phyloP scores from a whole-genome alignment of 2,329 filamentous ascomycete genomes.

The Penicillium griseofulvum region DNA sequence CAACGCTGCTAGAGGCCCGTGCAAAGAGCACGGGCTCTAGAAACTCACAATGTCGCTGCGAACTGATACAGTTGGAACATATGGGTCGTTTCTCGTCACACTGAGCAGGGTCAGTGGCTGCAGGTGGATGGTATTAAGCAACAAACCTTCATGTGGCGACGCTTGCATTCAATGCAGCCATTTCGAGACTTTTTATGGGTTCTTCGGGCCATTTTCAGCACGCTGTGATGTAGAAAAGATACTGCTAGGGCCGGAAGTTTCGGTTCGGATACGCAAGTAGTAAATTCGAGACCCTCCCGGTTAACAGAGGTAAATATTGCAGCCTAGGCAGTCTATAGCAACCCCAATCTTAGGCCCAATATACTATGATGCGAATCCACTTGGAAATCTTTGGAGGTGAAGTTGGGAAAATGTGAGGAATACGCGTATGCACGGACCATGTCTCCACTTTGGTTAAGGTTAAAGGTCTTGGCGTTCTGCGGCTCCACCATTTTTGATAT shows the following conservation, averaged over 20 bases:
- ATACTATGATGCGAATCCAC: background rate
- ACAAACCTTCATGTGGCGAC: slow-evolving; percentile 39
- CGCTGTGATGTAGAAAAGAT: background rate
- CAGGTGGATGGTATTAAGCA: background rate
- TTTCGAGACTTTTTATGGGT: slow-evolving; percentile 38
- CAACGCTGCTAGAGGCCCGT: background rate
- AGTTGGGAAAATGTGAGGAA: background rate
- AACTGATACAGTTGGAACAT: slow-evolving; percentile 33
- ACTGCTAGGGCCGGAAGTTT: background rate
- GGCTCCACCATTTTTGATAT: background rate
- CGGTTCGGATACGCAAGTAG: background rate
- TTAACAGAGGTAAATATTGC: background rate
- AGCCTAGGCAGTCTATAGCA: background rate
- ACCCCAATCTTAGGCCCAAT: background rate
- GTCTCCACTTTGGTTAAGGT: background rate
- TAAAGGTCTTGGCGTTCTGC: background rate
- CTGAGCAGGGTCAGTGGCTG: slow-evolving; percentile 16
- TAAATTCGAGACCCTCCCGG: background rate
- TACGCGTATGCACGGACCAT: slow-evolving; percentile 7
- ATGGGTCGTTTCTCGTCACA: slow-evolving; percentile 35
- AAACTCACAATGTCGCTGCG: slow-evolving; percentile 22
- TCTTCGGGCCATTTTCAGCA: slow-evolving; percentile 18
- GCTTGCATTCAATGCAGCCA: slow-evolving; percentile 40
- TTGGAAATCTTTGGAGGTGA: background rate
- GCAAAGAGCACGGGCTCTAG: background rate